Base-by-base conservation (phyloP, 2,329 filamentous ascomycete species). In the Westerdykella ornata region DNA sequence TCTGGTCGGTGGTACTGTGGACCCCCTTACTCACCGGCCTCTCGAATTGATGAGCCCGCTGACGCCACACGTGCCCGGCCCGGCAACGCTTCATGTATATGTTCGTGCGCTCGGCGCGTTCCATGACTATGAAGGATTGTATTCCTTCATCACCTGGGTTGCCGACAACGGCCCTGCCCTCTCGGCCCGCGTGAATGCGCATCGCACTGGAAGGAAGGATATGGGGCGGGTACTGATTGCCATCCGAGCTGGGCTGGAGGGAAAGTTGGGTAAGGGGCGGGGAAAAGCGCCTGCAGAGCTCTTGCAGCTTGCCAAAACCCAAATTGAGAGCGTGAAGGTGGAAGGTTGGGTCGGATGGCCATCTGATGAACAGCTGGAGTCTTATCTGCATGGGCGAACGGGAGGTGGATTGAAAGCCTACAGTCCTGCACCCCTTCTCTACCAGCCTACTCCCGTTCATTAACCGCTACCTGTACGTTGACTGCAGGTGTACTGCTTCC, bases 81-180 rank as follows among this genome's bases (percentile, higher is more conserved):
- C 74, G 5, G 63, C 63, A 15, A 62, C 72, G 29, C 56, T 79
- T 1, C 77, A 84, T 51, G 67, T 70, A 2, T 84, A 85, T 56
- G 72, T 88, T 58, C 73, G 80, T 35, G 72, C 77, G 1, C 67
- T 88, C 16, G 82, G 77, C 1, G 72, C 75, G 39, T 61, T 80
- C n/a, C 74, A 74, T 28, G 78, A 86, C 48, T 70, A 71, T 37
- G 65, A 73, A 2, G 78, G 75, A 37, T 77, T 87, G 57, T 70
- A 75, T 4, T 67, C 66, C 3, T 63, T 82, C 4, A 63, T 82
- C 12, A 60, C 66, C 20, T 88, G 81, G 81, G 75, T 83, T 49
- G 62, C 46, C 4, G 49, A 48, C 5, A 37, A 62, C 26, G 49
- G 56, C 33, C 42, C 18, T 7, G 54, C 56, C 36, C 53, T 59